A percentile compares a stretch with the other conserved stretches of the same genome.
Conservation (phyloP, 768 basidiomycete genomes). For the Ramaria sp. region DNA sequence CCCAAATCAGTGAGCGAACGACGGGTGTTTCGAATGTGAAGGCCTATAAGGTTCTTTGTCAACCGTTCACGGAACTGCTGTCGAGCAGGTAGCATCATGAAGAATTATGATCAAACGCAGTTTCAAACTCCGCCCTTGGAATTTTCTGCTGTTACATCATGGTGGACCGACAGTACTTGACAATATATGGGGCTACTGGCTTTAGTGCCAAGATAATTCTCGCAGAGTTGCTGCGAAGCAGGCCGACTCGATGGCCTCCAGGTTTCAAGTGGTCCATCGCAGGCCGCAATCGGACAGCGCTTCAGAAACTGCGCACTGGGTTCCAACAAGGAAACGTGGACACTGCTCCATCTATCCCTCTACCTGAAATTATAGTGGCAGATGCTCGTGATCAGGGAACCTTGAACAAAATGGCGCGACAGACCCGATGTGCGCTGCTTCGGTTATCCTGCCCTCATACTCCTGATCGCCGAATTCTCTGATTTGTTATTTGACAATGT, state of each 20-base stretch:
- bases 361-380: slow-evolving; percentile 4
- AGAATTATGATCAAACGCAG: not conserved
- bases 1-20: not conserved
- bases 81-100: not conserved
- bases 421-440: not conserved
- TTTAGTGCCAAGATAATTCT: slow-evolving; percentile 3
- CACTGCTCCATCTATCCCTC: not conserved
- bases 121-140: not conserved
- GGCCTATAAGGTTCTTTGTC: not conserved
- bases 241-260: not conserved
- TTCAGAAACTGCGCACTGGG: not conserved
- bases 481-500: not conserved
- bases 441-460: not conserved
- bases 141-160: no score
- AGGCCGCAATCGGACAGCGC: slow-evolving; percentile 1
- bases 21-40: not conserved
- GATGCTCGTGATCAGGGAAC: slow-evolving; percentile 1
- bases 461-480: not conserved
- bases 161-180: not conserved
- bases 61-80: not conserved
- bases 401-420: not conserved
- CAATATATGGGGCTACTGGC: slow-evolving; percentile 7
- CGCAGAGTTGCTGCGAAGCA: not conserved
- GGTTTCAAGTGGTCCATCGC: slow-evolving; percentile 6
- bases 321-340: not conserved